phyloP scores from a whole-genome alignment of 1,284 basidiomycete species.

The Ceratobasidium theobromae region DNA sequence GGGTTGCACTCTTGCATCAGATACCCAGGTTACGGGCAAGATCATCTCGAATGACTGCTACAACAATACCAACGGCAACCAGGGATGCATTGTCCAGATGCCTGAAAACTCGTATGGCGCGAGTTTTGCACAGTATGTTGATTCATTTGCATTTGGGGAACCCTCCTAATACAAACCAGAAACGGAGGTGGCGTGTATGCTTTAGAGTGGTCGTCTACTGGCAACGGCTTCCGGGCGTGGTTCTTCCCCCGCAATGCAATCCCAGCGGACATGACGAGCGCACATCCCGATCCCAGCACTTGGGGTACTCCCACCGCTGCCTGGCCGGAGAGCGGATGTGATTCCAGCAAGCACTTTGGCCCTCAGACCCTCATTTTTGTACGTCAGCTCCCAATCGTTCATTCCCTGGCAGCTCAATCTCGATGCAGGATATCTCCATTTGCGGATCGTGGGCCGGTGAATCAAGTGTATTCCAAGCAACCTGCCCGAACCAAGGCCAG shows the following conservation, averaged over 20 bases:
- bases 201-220: slow-evolving; percentile 36
- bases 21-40: slow-evolving; percentile 27
- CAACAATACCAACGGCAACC: slow-evolving; percentile 35
- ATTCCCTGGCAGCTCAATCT: background rate
- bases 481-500: slow-evolving; percentile 23
- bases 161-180: background rate
- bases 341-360: slow-evolving; percentile 31
- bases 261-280: slow-evolving; percentile 28
- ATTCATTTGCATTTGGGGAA: background rate
- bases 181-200: slow-evolving; percentile 38
- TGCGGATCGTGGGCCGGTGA: slow-evolving; percentile 25
- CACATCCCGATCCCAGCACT: slow-evolving; percentile 28
- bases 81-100: slow-evolving; percentile 36
- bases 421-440: slow-evolving; percentile 13
- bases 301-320: slow-evolving; percentile 34
- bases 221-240: slow-evolving; percentile 32
- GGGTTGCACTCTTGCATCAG: slow-evolving; percentile 28
- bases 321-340: slow-evolving; percentile 33
- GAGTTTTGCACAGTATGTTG: slow-evolving; percentile 31
- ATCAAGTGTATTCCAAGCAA: background rate
- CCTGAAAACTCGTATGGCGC: slow-evolving; percentile 35
- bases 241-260: slow-evolving; percentile 32
- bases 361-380: slow-evolving; percentile 33
- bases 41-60: slow-evolving; percentile 36
- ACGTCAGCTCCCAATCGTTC: background rate